Base-by-base conservation (phyloP, 805 yeast genomes). In the Tetrapisispora phaffii region DNA sequence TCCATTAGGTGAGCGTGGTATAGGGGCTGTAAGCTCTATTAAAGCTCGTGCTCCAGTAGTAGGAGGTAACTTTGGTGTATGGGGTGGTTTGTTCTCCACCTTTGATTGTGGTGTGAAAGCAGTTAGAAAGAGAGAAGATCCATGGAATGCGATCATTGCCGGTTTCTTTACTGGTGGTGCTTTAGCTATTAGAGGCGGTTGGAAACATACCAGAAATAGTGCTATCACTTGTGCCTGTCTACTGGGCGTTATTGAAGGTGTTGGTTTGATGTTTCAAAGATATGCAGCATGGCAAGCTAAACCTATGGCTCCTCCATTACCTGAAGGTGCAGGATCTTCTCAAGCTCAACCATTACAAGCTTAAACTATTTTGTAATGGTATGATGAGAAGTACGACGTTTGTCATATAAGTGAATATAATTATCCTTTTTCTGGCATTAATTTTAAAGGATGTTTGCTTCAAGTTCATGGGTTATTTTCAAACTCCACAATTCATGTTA, bases 141-240 rank as follows among this genome's bases (percentile, higher is more conserved):
- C 97, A 7, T 85, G 95, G 85, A 93, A 93, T 65, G 96, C 97
- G 53, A 89, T 93, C 62, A 82, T 90, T 61, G 97, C 97, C 29
- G 98, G 98, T 47, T 88, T 93, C 65, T 86, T 86, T 73, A 89
- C 95, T 38, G 98, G 98, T 75, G 98, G 98, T 58, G 82, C 97
- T 20, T 73, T 93, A 56, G 98, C 97, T 50, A 79, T 93, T 55
- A 87, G 98, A 80, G 98, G 98, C 62, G 98, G 98, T 44, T 87
- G 96, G 89, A 85, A 79, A 71, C 96, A 90, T 66, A 85, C 95
- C 42, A 77, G 97, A 70, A 90, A 88, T 68, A 84, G 95, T 49
- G 97, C 97, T 56, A 88, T 93, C 56, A 85, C 96, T 26, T 93
- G 98, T 80, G 97, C 96, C 31, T 85, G 96, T 75, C 77, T 93